These are phyloP conservation scores for Cucumis hystrix DNA, from an alignment of 306 rosid genomes.

Conservation along the genomic window DNA sequence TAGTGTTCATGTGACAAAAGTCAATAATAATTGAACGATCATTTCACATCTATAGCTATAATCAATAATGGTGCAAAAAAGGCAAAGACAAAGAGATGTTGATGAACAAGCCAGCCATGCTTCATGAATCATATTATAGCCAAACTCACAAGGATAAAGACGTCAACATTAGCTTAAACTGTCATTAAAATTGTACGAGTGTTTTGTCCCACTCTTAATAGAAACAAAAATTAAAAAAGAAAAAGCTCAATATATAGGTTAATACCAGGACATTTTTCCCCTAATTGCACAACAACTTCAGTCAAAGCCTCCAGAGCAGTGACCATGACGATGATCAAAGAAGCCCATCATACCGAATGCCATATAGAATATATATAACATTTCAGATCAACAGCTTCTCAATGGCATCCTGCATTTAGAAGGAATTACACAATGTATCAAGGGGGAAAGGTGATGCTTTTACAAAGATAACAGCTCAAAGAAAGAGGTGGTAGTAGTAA, in stretches of 20 bases:
- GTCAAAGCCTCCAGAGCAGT: conserved; percentile 82
- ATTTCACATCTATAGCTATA: neutral
- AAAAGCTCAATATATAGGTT: neutral
- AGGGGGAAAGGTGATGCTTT: neutral
- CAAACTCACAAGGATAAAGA: conserved; percentile 1
- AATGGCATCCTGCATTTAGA: conserved; percentile 67
- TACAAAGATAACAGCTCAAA: neutral
- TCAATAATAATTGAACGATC: neutral
- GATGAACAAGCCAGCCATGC: neutral
- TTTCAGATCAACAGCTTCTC: conserved; percentile 81
- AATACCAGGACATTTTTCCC: neutral
- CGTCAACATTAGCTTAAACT: neutral
- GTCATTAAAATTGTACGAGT: conserved; percentile 1
- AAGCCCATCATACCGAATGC: conserved; percentile 79
- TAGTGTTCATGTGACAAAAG: neutral
- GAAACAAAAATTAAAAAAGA: neutral
- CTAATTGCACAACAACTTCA: conserved; percentile 21
- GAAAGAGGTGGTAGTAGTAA: neutral
- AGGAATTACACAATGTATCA: neutral
- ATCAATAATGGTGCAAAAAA: neutral
- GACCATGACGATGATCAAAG: conserved; percentile 40
- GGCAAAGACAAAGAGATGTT: neutral
- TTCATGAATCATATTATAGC: neutral
- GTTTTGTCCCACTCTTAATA: conserved; percentile 5
- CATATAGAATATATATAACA: neutral